Evolutionary conservation across 2,329 filamentous ascomycete species (phyloP).

Genomic region (Pseudopyricularia cyperi): DNA sequence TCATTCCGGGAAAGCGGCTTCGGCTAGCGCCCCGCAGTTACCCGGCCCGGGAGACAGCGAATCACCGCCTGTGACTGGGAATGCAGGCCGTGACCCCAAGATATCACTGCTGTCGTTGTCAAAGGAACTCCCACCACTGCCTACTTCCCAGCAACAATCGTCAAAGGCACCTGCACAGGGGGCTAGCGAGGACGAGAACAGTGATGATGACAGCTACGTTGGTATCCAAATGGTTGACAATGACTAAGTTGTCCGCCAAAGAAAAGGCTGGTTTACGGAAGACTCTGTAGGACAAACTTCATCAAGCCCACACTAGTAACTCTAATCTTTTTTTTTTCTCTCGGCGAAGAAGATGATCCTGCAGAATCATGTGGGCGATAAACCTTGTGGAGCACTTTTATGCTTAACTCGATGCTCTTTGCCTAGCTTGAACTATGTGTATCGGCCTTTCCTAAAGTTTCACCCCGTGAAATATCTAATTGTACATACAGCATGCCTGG

Average conservation of each 20-base stretch:
- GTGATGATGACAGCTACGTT: conserved; percentile 5
- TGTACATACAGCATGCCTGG: no score
- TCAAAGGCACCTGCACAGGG: background rate
- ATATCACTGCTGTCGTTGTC: background rate
- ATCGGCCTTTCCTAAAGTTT: no score
- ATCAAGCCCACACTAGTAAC: no score
- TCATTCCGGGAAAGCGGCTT: background rate
- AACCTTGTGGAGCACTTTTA: no score
- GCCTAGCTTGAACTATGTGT: no score
- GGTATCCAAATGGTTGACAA: conserved; percentile 7
- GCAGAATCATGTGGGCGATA: no score
- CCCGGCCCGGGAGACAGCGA: background rate
- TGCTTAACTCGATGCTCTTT: no score
- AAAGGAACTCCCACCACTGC: background rate
- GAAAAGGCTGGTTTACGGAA: conserved; percentile 5
- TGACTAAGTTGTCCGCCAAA: conserved; percentile 2
- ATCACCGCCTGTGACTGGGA: background rate
- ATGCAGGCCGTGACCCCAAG: background rate
- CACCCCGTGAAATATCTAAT: no score
- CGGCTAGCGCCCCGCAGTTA: conserved; percentile 1
- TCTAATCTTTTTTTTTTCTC: no score
- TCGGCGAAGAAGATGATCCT: no score
- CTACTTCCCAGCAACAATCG: background rate
- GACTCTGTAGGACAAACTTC: no score
- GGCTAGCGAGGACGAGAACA: conserved; percentile 2